A percentile compares a stretch with the other conserved stretches of the same genome.
Conservation (phyloP, 257 asterid genomes). For the Rhazya stricta region DNA sequence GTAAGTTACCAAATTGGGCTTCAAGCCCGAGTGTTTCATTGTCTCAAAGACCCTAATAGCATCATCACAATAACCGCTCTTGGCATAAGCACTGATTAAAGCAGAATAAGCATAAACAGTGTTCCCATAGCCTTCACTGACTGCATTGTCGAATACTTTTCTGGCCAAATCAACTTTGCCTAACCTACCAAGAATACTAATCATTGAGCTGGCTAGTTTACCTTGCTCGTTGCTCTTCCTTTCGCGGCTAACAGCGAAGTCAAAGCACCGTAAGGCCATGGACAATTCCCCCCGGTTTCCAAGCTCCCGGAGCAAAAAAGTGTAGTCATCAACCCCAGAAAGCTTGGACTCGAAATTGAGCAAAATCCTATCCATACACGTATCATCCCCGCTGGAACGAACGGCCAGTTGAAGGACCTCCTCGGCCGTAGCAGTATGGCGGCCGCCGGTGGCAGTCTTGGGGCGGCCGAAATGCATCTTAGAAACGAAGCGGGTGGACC, state of each 20-base stretch:
- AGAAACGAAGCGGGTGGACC: slow-evolving; percentile 84
- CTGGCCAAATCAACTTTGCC: slow-evolving; percentile 83
- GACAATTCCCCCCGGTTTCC: slow-evolving; percentile 81
- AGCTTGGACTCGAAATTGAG: slow-evolving; percentile 49
- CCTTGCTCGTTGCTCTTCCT: slow-evolving; percentile 61
- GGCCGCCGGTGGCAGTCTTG: slow-evolving; percentile 44
- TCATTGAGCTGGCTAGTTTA: slow-evolving; percentile 81
- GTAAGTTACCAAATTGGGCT: slow-evolving; percentile 81
- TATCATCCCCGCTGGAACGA: slow-evolving; percentile 29
- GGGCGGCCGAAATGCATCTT: slow-evolving; percentile 88
- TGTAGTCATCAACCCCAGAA: slow-evolving; percentile 62
- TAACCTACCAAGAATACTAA: slow-evolving; percentile 80
- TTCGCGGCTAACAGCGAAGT: slow-evolving; percentile 63
- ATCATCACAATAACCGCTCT: slow-evolving; percentile 76
- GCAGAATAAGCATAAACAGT: slow-evolving; percentile 88
- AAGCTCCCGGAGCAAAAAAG: slow-evolving; percentile 67
- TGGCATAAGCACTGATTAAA: slow-evolving; percentile 78
- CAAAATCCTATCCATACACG: slow-evolving; percentile 34
- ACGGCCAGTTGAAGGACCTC: slow-evolving; percentile 51
- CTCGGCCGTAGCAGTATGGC: slow-evolving; percentile 71
- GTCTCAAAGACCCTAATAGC: slow-evolving; percentile 62
- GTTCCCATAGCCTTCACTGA: slow-evolving; percentile 69
- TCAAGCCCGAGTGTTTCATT: slow-evolving; percentile 78
- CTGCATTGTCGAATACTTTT: slow-evolving; percentile 57
- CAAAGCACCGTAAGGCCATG: slow-evolving; percentile 62